A percentile compares a stretch with the other conserved stretches of the same genome.
These are phyloP conservation scores for Colletotrichum navitas DNA, from an alignment of 2,329 filamentous ascomycete genomes.

Conservation along the genomic window DNA sequence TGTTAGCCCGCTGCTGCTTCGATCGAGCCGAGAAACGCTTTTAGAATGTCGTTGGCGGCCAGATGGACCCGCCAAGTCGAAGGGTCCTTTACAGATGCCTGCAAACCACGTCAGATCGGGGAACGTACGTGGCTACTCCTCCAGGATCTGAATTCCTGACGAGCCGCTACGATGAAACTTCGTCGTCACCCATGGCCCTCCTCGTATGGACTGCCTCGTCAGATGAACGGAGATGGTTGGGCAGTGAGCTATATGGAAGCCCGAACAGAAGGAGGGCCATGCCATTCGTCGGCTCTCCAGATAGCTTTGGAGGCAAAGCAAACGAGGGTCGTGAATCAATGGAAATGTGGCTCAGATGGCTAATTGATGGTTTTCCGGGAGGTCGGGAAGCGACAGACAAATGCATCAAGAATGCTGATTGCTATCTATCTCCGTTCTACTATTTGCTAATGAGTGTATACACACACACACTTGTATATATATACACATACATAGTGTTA, in stretches of 20 bases:
- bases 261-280: neutral
- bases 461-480: neutral
- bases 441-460: neutral
- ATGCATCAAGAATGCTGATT: neutral
- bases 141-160: neutral
- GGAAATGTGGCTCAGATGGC: neutral
- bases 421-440: neutral
- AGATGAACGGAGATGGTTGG: neutral
- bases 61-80: neutral
- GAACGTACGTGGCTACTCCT: too few relatives aligned
- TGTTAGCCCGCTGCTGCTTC: neutral
- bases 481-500: rapidly evolving
- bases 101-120: neutral
- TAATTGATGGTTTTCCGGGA: neutral
- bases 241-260: neutral
- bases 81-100: neutral
- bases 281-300: neutral
- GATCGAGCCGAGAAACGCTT: neutral
- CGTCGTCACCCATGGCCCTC: neutral
- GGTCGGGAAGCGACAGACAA: neutral
- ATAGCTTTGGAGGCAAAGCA: neutral
- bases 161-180: neutral
- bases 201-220: neutral
- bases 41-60: neutral
- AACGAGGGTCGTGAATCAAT: neutral